Conservation (phyloP, 441 rosid genomes). For the Bruguiera hainesii region DNA sequence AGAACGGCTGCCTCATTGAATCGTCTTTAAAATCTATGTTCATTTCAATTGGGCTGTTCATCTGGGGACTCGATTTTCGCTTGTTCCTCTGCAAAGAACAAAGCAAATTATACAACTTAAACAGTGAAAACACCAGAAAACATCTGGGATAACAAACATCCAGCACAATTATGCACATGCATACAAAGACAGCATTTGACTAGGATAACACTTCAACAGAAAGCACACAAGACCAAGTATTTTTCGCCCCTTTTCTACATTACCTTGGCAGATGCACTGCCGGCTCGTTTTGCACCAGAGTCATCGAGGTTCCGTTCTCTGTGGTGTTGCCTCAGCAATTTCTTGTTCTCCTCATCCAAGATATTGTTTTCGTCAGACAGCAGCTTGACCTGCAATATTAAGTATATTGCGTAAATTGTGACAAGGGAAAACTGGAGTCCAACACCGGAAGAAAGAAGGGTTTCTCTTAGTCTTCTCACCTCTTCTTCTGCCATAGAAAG, state of each 20-base stretch:
- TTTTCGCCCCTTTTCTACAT: slow-evolving; percentile 19
- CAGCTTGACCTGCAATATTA: slow-evolving; percentile 49
- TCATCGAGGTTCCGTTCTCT: slow-evolving; percentile 37
- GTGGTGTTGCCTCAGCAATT: slow-evolving; percentile 42
- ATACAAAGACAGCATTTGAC: not conserved
- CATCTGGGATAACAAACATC: not conserved
- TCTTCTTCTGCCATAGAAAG: slow-evolving; percentile 82
- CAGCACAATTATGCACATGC: not conserved
- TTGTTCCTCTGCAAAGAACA: slow-evolving; percentile 58
- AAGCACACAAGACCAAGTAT: not conserved
- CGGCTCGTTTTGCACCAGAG: slow-evolving; percentile 45
- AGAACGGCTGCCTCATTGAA: slow-evolving; percentile 53
- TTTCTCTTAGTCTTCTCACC: slow-evolving; percentile 36
- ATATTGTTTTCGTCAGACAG: slow-evolving; percentile 58
- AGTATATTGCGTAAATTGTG: slow-evolving; percentile 28
- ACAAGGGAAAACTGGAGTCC: slow-evolving; percentile 1
- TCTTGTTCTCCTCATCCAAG: slow-evolving; percentile 61
- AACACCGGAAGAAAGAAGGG: slow-evolving; percentile 1
- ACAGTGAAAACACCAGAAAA: not conserved
- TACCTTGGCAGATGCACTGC: slow-evolving; percentile 66
- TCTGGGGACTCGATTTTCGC: slow-evolving; percentile 59
- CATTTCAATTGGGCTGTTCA: slow-evolving; percentile 49
- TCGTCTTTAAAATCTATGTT: slow-evolving; percentile 55
- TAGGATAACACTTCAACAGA: not conserved
- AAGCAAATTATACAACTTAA: slow-evolving; percentile 12